Evolutionary conservation across 31 red algal species (phyloP).

Genomic region (Pterothamnion heteromorphum): DNA sequence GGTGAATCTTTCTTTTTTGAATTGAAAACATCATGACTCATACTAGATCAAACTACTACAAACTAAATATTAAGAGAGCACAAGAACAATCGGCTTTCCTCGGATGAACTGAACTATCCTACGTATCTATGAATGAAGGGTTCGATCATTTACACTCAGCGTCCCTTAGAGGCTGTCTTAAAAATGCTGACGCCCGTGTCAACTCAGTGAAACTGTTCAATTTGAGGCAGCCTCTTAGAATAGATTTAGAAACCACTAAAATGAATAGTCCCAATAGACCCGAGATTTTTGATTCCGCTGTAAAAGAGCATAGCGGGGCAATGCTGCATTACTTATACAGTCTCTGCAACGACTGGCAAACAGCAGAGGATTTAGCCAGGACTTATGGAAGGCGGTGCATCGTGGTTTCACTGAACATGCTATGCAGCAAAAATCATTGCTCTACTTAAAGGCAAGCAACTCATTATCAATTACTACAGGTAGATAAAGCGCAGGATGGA

Average conservation of each 20-base stretch:
- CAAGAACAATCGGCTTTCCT: too few relatives aligned
- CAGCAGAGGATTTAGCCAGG: background rate
- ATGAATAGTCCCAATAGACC: constrained; percentile 1
- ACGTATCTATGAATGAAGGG: background rate
- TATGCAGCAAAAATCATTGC: constrained; percentile 3
- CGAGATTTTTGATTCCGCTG: background rate
- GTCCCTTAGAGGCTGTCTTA: too few relatives aligned
- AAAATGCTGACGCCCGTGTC: too few relatives aligned
- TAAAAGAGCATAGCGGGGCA: background rate
- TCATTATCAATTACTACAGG: background rate
- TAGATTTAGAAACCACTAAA: constrained; percentile 6
- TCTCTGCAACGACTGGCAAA: background rate
- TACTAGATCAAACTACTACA: too few relatives aligned
- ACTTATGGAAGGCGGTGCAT: constrained; percentile 1
- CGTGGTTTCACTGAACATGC: background rate
- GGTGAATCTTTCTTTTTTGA: too few relatives aligned
- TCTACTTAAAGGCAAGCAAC: background rate
- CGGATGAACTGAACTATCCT: background rate
- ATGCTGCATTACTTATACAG: constrained; percentile 3
- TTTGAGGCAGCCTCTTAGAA: too few relatives aligned
- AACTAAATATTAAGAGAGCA: too few relatives aligned
- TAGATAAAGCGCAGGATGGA: background rate
- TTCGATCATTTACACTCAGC: constrained; percentile 1
- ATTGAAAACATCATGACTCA: too few relatives aligned
- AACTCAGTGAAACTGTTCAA: too few relatives aligned